A percentile compares a stretch with the other conserved stretches of the same genome.
Evolutionary conservation across 257 asterid species (phyloP).

Genomic region (Penstemon eatonii): DNA sequence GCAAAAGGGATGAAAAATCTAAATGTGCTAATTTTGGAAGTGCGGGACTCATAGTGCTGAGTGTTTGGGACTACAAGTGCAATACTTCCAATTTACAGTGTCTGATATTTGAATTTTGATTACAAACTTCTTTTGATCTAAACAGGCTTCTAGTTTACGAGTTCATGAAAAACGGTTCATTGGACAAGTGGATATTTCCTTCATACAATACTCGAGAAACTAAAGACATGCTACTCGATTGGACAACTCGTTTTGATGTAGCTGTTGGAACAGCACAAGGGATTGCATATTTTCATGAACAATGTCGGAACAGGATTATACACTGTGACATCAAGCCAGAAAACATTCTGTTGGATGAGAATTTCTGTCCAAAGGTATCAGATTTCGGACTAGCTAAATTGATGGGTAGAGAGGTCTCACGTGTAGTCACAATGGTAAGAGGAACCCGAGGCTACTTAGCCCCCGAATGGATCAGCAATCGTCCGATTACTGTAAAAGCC

Average conservation of each 20-base stretch:
- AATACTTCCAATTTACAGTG: background rate
- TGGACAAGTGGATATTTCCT: conserved; percentile 88
- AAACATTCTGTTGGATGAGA: conserved; percentile 80
- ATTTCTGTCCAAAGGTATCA: conserved; percentile 81
- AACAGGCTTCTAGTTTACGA: conserved; percentile 90
- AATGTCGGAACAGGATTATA: conserved; percentile 79
- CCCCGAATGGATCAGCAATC: conserved; percentile 88
- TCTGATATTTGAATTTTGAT: background rate
- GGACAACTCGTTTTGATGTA: conserved; percentile 73
- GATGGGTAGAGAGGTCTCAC: conserved; percentile 96
- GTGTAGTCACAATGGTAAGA: conserved; percentile 75
- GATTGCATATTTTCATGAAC: conserved; percentile 91
- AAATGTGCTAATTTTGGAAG: too few relatives aligned
- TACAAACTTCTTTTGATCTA: conserved; percentile 10
- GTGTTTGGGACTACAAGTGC: too few relatives aligned
- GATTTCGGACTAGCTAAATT: conserved; percentile 91
- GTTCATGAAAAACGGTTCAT: conserved; percentile 86
- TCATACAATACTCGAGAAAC: conserved; percentile 39
- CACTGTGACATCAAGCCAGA: conserved; percentile 96
- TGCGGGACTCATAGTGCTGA: too few relatives aligned
- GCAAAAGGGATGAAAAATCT: too few relatives aligned
- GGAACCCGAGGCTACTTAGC: conserved; percentile 91
- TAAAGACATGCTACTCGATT: conserved; percentile 40
- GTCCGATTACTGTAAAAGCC: conserved; percentile 85
- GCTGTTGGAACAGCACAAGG: conserved; percentile 90